Evolutionary conservation across 257 asterid genomes (phyloP).

Genomic region (Ehretia macrophylla): DNA sequence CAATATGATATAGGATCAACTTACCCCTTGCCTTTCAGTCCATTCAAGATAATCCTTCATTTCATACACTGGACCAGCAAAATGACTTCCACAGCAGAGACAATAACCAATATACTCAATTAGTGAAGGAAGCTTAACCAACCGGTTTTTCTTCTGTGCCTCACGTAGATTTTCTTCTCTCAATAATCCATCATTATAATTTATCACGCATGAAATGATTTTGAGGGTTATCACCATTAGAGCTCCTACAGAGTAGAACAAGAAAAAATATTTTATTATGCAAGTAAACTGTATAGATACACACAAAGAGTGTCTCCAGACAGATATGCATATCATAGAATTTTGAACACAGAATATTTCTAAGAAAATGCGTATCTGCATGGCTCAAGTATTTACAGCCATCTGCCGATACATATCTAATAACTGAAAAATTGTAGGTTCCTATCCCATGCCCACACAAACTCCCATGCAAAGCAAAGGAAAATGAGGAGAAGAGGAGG

Average conservation of each 20-base stretch:
- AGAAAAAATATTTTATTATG: not conserved
- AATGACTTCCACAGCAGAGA: slow-evolving; percentile 96
- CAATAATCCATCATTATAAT: slow-evolving; percentile 84
- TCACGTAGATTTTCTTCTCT: slow-evolving; percentile 84
- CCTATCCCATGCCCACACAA: too few relatives aligned
- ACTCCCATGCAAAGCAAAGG: too few relatives aligned
- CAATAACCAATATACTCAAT: slow-evolving; percentile 82
- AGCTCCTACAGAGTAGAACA: slow-evolving; percentile 56
- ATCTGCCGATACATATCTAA: too few relatives aligned
- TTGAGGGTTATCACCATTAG: slow-evolving; percentile 96
- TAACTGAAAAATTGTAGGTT: too few relatives aligned
- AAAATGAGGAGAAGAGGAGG: too few relatives aligned
- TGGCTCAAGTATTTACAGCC: too few relatives aligned
- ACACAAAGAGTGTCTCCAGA: too few relatives aligned
- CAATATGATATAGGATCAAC: slow-evolving; percentile 15
- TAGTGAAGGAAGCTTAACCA: slow-evolving; percentile 71
- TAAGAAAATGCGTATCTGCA: too few relatives aligned
- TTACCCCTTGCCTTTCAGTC: slow-evolving; percentile 90
- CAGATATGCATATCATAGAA: too few relatives aligned
- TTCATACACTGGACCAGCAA: slow-evolving; percentile 98
- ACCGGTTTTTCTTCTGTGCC: slow-evolving; percentile 76
- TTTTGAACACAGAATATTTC: too few relatives aligned
- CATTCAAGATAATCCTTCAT: slow-evolving; percentile 92
- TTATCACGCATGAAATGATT: slow-evolving; percentile 78
- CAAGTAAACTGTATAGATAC: not conserved